A percentile compares a stretch with the other conserved stretches of the same genome.
phyloP scores from a whole-genome alignment of 2,329 filamentous ascomycete genomes.

The Phialophora expanda region DNA sequence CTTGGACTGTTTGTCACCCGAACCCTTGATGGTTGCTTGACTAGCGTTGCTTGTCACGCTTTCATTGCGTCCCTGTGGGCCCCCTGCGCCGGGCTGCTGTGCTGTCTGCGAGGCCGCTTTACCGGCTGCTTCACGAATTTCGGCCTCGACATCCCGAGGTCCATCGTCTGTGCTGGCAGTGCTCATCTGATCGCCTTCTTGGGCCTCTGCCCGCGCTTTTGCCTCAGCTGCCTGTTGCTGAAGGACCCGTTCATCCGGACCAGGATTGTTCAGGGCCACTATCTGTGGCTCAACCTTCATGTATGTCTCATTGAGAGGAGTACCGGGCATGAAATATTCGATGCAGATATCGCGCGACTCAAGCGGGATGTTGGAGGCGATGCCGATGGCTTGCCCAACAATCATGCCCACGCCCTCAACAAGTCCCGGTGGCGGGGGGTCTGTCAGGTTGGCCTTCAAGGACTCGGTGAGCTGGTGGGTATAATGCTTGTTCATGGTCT shows the following conservation, averaged over 20 bases:
- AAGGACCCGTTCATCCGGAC: constrained; percentile 37
- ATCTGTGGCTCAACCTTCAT: constrained; percentile 82
- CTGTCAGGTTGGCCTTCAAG: constrained; percentile 74
- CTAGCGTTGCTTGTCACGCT: constrained; percentile 32
- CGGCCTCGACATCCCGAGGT: constrained; percentile 32
- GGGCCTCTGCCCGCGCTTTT: constrained; percentile 28
- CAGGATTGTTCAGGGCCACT: constrained; percentile 62
- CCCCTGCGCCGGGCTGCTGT: constrained; percentile 10
- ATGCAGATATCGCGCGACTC: constrained; percentile 91
- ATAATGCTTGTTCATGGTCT: constrained; percentile 71
- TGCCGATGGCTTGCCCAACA: constrained; percentile 83
- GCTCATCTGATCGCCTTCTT: constrained; percentile 34
- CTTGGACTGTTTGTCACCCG: constrained; percentile 45
- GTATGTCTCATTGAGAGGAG: constrained; percentile 69
- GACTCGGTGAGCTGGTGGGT: constrained; percentile 71
- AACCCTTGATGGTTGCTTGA: constrained; percentile 31
- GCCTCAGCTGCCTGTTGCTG: constrained; percentile 30
- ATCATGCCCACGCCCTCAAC: constrained; percentile 91
- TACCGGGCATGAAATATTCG: constrained; percentile 80
- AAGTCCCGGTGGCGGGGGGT: constrained; percentile 79
- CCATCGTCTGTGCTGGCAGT: constrained; percentile 38
- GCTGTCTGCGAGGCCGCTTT: constrained; percentile 30
- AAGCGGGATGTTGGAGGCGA: constrained; percentile 82
- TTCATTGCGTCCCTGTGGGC: constrained; percentile 26
- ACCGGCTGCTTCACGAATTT: constrained; percentile 36